Evolutionary conservation across 345 rosid species (phyloP), one percentile per base, ranked within the genome.

Genomic region (Salix brachista): DNA sequence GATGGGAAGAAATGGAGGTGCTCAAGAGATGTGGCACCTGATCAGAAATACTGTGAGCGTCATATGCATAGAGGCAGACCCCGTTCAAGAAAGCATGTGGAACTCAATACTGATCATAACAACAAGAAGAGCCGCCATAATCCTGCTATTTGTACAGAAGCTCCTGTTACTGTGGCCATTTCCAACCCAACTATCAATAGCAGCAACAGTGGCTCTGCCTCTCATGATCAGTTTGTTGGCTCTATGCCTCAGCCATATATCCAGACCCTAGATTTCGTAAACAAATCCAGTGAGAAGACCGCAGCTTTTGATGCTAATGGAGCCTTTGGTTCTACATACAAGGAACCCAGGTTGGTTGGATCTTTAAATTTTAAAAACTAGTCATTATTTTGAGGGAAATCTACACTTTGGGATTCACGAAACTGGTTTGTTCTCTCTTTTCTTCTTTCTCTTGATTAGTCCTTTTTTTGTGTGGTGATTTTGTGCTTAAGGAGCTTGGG

Each of bases 21-120:
- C 83, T 87, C 97, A 8, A 91, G 87, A 83, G 92, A 90, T 36
- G 97, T 80, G 34, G 97, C 90, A 21, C 88, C 87, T 37, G 81
- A 85, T 76, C 94, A 93, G 60, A 93, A 93, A 71, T 93, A 93
- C 79, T 93, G 97, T 78, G 98, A 93, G 80, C 90, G 89, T 68
- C 98, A 93, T 80, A 79, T 93, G 75, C 90, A 93, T 75, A 84
- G 94, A 88, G 93, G 94, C 64, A 94, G 97, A 70, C 94, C 94
- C 81, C 98, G 98, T 93, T 93, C 98, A 93, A 93, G 97, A 93
- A 93, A 91, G 93, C 97, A 79, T 87, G 98, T 93, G 98, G 97
- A 91, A 94, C 90, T 81, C 80, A 81, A 79, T 39, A 23, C 77
- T 26, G 66, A 54, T 67, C 76, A 71, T 17, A 74, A 71, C 34